Base-by-base conservation (phyloP, 208 protist species). In the Crithidia fasciculata region DNA sequence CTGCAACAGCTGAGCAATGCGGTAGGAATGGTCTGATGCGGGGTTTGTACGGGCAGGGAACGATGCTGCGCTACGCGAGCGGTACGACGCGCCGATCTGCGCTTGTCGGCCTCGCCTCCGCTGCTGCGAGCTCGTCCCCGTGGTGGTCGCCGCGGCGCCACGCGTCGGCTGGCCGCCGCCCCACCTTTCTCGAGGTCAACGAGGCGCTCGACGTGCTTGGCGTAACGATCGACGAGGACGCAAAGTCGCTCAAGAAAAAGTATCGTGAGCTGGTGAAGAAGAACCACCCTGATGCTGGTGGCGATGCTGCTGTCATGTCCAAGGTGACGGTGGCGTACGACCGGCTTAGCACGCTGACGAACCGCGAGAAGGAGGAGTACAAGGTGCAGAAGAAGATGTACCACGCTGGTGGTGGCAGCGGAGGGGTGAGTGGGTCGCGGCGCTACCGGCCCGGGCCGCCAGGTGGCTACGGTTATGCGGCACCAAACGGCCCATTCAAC, bases 251-350 rank as follows among this genome's bases (percentile, higher is more conserved):
- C 6, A 95, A 95, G 80, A 83, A 74, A 59, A 66, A 81, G 41
- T 95, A 95, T 70, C 87, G 86, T 37, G 85, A 91, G 43, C 77
- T 93, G 18, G 85, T 84, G 5, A 85, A 86, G 55, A 81, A 85
- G 57, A 72, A 95, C 75, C 91, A 96, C 77, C 91, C 91, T 4
- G 91, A 96, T 68, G 86, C 87, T 8, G 91, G 91, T 41, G 91
- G 91, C 37, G 85, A 92, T 37, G 91, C 69, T 37, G 79, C 75
- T 41, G 65, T 72, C 36, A 96, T 96, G 91, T 67, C 85, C 43
- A 59, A 71, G n/a, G 91, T 96, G 53, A 94, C 89, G 16, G 87
- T 94, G n/a, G 82, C 87, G 8, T 94, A 96, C 76, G 79, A 96
- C 1, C 72, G 83, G 9, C 73, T 96, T 19, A 74, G 58, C 28